Base-by-base conservation (phyloP, 2,329 filamentous ascomycete genomes). In the Macrophomina tecta region DNA sequence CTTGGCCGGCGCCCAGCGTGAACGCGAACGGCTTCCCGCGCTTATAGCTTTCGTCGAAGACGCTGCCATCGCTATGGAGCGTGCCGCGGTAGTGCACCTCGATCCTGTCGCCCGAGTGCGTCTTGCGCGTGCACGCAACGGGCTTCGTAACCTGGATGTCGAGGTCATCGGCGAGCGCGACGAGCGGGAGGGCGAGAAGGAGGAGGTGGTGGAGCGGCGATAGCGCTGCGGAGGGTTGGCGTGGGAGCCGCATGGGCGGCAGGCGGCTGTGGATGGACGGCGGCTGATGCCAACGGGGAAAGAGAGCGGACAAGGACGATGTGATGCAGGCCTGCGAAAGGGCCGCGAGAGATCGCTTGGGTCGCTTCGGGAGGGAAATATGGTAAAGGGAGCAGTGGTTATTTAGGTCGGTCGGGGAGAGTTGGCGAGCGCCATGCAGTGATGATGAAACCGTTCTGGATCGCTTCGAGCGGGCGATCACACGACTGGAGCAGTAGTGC, bases 11-110 rank as follows among this genome's bases (percentile, higher is more conserved):
- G 67, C 94, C 95, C 52, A 99, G 84, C 70, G 85, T 87, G 82
- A 99, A 98, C 72, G 78, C 83, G 74, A 99, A 86, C 4, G 95
- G 95, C 68, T 83, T 79, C 65, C 89, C 88, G 67, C 94, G 89
- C 76, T 96, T 90, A 82, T 97, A 97, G 78, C 77, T 81, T 66
- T 80, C 78, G 71, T 82, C 79, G 73, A 81, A 81, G 67, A 82
- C 80, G 72, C 75, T 79, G 76, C 93, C 94, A 70, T 89, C 87
- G 46, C 83, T 82, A 69, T 88, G 85, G 38, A 97, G 87, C 1
- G 91, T 95, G 73, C 94, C 94, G 66, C 87, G 87, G 84, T 98
- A 97, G 83, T 97, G 93, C 74, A 97, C 93, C 65, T 89, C 84
- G 76, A 97, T 89, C 70, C 84, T 88, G 82, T 97, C 94, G 71